A percentile compares a stretch with the other conserved stretches of the same genome.
Conservation (phyloP, 169 alveolate species). For the Perkinsus chesapeaki region DNA sequence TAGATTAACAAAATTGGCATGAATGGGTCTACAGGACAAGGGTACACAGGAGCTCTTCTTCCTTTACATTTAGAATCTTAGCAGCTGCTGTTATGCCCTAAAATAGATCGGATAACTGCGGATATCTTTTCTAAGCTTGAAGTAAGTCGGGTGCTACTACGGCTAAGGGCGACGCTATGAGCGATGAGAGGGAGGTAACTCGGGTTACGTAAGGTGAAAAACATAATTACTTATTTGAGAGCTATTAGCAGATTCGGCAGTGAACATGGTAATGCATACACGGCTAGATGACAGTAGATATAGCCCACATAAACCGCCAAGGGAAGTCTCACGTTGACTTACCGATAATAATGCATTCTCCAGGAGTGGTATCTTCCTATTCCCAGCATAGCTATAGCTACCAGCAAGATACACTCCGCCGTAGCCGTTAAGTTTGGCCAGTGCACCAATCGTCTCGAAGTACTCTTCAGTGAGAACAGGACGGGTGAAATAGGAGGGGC, state of each 20-base stretch:
- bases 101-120: neutral
- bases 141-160: too few relatives aligned
- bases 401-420: neutral
- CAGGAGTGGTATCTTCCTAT: neutral
- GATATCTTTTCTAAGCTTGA: too few relatives aligned
- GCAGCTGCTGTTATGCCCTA: neutral
- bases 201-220: too few relatives aligned
- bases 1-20: neutral
- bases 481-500: neutral
- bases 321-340: too few relatives aligned
- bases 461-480: neutral
- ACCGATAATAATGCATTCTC: neutral
- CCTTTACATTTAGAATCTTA: neutral
- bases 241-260: too few relatives aligned
- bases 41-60: neutral
- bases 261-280: neutral
- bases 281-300: too few relatives aligned
- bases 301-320: too few relatives aligned
- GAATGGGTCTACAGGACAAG: neutral
- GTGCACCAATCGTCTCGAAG: neutral
- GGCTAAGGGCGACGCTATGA: too few relatives aligned
- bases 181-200: too few relatives aligned
- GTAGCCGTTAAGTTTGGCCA: neutral
- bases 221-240: too few relatives aligned
- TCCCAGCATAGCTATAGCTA: neutral